A percentile compares a stretch with the other conserved stretches of the same genome.
phyloP scores from a whole-genome alignment of 1,284 basidiomycete species.

The Irpex rosettiformis region DNA sequence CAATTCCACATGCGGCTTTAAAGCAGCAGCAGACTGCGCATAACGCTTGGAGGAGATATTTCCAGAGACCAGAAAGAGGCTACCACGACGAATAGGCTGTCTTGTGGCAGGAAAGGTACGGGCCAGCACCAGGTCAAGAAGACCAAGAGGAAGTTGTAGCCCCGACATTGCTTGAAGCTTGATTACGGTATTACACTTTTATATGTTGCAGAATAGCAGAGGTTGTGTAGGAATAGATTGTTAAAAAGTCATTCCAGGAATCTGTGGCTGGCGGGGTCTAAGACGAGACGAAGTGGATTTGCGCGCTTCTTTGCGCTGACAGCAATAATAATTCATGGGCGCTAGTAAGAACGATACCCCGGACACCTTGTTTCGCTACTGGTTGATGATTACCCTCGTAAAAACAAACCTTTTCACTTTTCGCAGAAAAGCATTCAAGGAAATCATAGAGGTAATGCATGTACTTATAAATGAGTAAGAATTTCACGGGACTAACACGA shows the following conservation, averaged over 20 bases:
- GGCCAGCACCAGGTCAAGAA: slow-evolving; percentile 9
- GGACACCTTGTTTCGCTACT: not conserved
- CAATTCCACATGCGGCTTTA: not conserved
- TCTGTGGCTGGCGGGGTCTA: no score
- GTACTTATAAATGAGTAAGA: not conserved
- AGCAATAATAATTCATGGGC: not conserved
- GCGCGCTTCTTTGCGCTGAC: not conserved
- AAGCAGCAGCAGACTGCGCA: slow-evolving; percentile 1
- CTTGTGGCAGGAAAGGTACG: not conserved
- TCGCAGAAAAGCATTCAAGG: no score
- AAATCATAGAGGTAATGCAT: not conserved
- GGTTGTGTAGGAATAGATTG: no score
- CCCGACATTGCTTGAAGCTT: slow-evolving; percentile 2
- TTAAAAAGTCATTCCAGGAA: no score
- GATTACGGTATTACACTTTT: no score
- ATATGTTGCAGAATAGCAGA: no score
- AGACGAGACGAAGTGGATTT: not conserved
- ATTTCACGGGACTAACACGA: no score
- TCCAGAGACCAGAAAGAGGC: not conserved
- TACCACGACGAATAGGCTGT: not conserved
- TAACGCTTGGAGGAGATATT: not conserved
- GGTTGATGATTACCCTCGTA: not conserved
- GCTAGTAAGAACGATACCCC: not conserved
- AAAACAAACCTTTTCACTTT: no score
- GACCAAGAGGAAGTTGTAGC: slow-evolving; percentile 2